A percentile compares a stretch with the other conserved stretches of the same genome.
Evolutionary conservation across 768 basidiomycete genomes (phyloP).

Genomic region (Agrocybe praecox): DNA sequence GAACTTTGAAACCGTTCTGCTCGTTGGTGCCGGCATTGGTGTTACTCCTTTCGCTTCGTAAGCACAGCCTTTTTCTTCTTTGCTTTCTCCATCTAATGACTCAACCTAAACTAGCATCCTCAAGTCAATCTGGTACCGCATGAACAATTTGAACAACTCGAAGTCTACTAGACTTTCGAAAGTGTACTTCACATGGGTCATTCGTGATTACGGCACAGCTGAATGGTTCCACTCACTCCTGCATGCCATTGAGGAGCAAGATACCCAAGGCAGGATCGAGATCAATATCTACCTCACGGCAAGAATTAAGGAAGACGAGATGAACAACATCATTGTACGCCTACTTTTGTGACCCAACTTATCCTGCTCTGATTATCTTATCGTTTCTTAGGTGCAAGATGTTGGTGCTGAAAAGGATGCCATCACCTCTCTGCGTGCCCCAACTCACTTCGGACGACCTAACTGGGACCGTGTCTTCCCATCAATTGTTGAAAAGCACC

Average conservation of each 20-base stretch:
- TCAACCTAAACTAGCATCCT: slow-evolving; percentile 54
- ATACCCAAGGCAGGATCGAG: slow-evolving; percentile 82
- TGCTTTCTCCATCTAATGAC: not conserved
- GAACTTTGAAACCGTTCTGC: slow-evolving; percentile 85
- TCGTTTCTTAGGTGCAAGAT: slow-evolving; percentile 63
- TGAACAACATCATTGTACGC: slow-evolving; percentile 87
- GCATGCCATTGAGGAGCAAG: slow-evolving; percentile 92
- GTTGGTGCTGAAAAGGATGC: slow-evolving; percentile 93
- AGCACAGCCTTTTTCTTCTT: slow-evolving; percentile 32
- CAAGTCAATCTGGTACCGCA: slow-evolving; percentile 94
- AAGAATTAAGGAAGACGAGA: slow-evolving; percentile 88
- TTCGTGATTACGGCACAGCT: slow-evolving; percentile 86
- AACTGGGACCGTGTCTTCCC: slow-evolving; percentile 81
- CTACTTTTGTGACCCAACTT: not conserved
- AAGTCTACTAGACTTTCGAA: slow-evolving; percentile 86
- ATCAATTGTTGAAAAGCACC: slow-evolving; percentile 80
- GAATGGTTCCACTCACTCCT: slow-evolving; percentile 96
- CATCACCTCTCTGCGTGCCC: slow-evolving; percentile 85
- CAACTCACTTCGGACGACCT: slow-evolving; percentile 91
- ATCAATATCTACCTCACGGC: slow-evolving; percentile 95
- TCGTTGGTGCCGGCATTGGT: slow-evolving; percentile 95
- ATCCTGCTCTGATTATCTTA: not conserved
- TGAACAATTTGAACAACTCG: slow-evolving; percentile 81
- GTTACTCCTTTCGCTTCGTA: slow-evolving; percentile 96
- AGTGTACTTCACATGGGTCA: slow-evolving; percentile 95